These are phyloP conservation scores for Fragilaria radians DNA, from an alignment of 108 stramenopile genomes.

Conservation along the genomic window DNA sequence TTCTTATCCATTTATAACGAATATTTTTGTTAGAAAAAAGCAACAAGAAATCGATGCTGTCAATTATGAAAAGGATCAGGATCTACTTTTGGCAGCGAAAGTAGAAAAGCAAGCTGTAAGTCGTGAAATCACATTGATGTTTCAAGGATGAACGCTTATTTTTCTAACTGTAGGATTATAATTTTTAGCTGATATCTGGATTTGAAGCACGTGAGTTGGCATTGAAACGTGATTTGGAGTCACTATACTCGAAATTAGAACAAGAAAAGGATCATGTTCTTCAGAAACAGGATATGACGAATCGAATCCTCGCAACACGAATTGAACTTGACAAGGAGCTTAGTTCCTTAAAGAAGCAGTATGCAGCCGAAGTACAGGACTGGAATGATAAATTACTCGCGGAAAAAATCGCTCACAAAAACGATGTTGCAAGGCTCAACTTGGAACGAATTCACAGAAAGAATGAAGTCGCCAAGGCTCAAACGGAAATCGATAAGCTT, in stretches of 20 bases:
- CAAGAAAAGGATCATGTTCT: background rate
- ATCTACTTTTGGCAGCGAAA: too few relatives aligned
- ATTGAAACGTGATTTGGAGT: background rate
- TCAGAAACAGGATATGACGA: constrained; percentile 1
- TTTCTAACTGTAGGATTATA: too few relatives aligned
- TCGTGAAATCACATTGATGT: too few relatives aligned
- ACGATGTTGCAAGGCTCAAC: too few relatives aligned
- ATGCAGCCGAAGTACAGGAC: background rate
- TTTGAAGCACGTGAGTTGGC: background rate
- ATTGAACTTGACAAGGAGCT: constrained; percentile 1
- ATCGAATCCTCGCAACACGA: background rate
- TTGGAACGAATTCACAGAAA: too few relatives aligned
- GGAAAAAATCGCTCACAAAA: background rate
- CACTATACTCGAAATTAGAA: background rate
- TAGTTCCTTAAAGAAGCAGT: background rate
- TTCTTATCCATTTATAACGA: background rate
- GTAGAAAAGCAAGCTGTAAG: too few relatives aligned
- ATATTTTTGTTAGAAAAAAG: too few relatives aligned
- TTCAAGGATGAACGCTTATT: too few relatives aligned
- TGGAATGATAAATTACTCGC: background rate
- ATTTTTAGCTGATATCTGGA: background rate
- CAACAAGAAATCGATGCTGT: background rate
- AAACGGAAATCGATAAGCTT: background rate
- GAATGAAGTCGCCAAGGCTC: background rate
- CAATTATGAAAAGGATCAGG: background rate